Conservation (phyloP, 1,139 yeast species). For the Yamadazyma conglobata region DNA sequence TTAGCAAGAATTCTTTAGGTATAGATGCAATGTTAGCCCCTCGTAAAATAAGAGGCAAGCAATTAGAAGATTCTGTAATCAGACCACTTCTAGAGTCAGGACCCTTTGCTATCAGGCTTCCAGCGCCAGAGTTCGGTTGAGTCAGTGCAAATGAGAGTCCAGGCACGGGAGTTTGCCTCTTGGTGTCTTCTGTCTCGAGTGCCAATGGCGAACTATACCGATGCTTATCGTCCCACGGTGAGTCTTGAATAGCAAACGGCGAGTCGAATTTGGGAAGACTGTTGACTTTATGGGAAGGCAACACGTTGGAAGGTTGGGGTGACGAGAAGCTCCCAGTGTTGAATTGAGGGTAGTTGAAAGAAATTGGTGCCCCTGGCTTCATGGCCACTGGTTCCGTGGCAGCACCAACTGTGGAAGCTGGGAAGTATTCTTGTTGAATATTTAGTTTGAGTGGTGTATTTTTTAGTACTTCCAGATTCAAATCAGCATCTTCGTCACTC, state of each 20-base stretch:
- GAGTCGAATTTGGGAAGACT: conserved; percentile 25
- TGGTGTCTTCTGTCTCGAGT: conserved; percentile 14
- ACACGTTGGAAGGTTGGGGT: conserved; percentile 17
- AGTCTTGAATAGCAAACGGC: conserved; percentile 25
- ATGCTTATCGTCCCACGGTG: conserved; percentile 15
- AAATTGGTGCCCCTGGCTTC: conserved; percentile 5
- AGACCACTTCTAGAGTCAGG: conserved; percentile 4
- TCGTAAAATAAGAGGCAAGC: conserved; percentile 61
- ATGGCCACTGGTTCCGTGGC: conserved; percentile 4
- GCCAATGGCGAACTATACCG: conserved; percentile 15
- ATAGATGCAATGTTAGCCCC: conserved; percentile 59
- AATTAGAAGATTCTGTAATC: conserved; percentile 43
- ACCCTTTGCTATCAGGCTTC: not conserved
- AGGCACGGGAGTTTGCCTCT: conserved; percentile 9
- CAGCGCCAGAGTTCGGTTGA: not conserved
- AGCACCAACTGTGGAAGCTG: conserved; percentile 6
- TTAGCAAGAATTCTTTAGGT: conserved; percentile 47
- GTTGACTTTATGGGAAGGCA: conserved; percentile 9
- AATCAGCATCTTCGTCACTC: conserved; percentile 40
- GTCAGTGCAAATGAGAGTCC: not conserved
- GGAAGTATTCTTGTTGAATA: conserved; percentile 18
- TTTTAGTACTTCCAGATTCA: conserved; percentile 18
- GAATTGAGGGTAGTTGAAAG: conserved; percentile 7
- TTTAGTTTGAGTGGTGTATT: conserved; percentile 29
- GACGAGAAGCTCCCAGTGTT: conserved; percentile 25